Percentiles rank a stretch among this genome's conserved stretches.
Evolutionary conservation across 352 stramenopile species (phyloP).

Genomic region (Globisporangium solare): DNA sequence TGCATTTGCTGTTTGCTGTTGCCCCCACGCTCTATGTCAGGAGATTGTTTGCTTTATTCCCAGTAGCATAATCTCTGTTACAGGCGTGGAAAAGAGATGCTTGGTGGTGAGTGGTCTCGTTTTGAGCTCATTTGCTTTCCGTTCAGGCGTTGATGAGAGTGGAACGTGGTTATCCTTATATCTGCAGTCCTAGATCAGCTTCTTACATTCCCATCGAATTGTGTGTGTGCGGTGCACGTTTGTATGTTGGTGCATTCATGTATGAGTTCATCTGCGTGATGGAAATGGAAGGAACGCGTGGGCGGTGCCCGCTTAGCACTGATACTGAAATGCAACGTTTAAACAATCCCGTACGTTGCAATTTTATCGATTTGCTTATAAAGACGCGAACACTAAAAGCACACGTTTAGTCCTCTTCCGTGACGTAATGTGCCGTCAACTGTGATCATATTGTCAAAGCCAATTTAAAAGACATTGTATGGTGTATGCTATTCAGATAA

Average conservation of each 20-base stretch:
- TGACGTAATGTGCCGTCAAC: conserved; percentile 86
- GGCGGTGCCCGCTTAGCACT: conserved; percentile 29
- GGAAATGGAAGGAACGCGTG: too few relatives aligned
- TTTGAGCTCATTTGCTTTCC: conserved; percentile 56
- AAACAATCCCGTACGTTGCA: conserved; percentile 42
- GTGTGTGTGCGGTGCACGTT: conserved; percentile 1
- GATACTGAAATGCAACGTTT: conserved; percentile 76
- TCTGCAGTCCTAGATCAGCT: conserved; percentile 68
- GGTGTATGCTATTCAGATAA: too few relatives aligned
- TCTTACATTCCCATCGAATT: conserved; percentile 42
- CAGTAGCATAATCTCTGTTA: conserved; percentile 79
- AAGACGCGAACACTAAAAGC: conserved; percentile 81
- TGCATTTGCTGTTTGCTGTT: conserved; percentile 3
- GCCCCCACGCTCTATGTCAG: conserved; percentile 73
- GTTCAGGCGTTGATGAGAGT: conserved; percentile 79
- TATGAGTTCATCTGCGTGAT: too few relatives aligned
- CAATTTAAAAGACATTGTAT: too few relatives aligned
- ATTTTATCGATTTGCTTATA: conserved; percentile 85
- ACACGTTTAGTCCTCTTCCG: conserved; percentile 66
- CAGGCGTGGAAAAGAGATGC: conserved; percentile 77
- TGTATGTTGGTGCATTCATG: too few relatives aligned
- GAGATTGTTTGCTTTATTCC: conserved; percentile 61
- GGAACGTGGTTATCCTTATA: conserved; percentile 31
- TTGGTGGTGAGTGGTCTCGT: conserved; percentile 54
- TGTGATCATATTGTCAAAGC: conserved; percentile 66